A percentile compares a stretch with the other conserved stretches of the same genome.
Evolutionary conservation across 139 green algal species (phyloP).

Genomic region (Micractinium conductrix): DNA sequence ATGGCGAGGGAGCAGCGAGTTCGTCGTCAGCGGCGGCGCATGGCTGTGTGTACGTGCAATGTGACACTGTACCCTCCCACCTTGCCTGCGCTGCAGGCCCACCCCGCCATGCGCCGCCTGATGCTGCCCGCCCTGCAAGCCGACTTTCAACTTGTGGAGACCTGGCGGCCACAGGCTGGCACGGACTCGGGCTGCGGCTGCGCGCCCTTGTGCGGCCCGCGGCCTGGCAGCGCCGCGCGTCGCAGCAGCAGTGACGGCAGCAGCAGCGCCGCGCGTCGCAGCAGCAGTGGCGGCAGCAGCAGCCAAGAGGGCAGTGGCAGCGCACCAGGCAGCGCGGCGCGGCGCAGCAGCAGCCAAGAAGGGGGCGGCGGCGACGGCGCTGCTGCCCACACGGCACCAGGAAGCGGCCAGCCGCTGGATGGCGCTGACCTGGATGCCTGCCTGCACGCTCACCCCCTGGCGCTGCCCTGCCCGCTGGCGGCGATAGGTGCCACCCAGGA

Average conservation of each 20-base stretch:
- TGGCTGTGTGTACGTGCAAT: too few relatives aligned
- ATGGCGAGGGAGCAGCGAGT: too few relatives aligned
- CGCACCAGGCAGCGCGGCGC: not conserved
- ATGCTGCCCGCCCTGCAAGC: slow-evolving; percentile 55
- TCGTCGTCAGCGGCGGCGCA: too few relatives aligned
- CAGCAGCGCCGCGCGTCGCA: not conserved
- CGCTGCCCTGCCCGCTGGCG: slow-evolving; percentile 12
- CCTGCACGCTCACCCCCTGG: too few relatives aligned
- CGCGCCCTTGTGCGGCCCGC: too few relatives aligned
- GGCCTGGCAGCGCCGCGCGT: too few relatives aligned
- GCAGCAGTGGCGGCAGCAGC: not conserved
- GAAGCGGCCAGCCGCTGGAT: too few relatives aligned
- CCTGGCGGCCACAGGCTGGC: slow-evolving; percentile 59
- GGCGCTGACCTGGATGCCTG: too few relatives aligned
- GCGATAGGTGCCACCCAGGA: slow-evolving; percentile 20
- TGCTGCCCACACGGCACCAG: too few relatives aligned
- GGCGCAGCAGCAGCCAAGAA: not conserved
- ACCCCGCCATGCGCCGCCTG: slow-evolving; percentile 31
- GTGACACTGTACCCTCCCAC: not conserved
- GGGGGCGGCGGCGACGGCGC: too few relatives aligned
- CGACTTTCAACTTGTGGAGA: slow-evolving; percentile 60
- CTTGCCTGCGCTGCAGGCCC: slow-evolving; percentile 42
- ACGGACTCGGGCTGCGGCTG: too few relatives aligned
- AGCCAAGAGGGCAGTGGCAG: not conserved
- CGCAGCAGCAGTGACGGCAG: too few relatives aligned